These are phyloP conservation scores for Xylona heveae DNA, from an alignment of 495 filamentous ascomycete species.

Conservation along the genomic window DNA sequence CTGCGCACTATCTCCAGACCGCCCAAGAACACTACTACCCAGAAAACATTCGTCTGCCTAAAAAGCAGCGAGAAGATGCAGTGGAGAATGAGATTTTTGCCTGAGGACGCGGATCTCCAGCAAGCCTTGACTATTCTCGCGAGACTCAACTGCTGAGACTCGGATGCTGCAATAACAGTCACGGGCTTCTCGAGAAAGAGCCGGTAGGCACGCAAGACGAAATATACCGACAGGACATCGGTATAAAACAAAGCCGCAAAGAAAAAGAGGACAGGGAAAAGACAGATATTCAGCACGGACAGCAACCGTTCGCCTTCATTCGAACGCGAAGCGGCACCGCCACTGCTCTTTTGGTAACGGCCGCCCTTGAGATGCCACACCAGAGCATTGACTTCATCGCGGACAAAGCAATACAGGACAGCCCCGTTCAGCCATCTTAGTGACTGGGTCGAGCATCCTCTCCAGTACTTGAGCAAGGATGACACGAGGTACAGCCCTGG, in stretches of 20 bases:
- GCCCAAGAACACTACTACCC: conserved; percentile 74
- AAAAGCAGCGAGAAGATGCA: conserved; percentile 35
- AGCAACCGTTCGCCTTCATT: conserved; percentile 20
- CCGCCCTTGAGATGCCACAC: too few relatives aligned
- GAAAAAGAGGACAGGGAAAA: conserved; percentile 88
- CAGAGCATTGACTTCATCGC: too few relatives aligned
- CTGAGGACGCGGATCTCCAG: conserved; percentile 4
- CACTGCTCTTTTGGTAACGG: too few relatives aligned
- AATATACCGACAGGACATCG: conserved; percentile 49
- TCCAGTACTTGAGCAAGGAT: conserved; percentile 10
- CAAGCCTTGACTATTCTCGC: too few relatives aligned
- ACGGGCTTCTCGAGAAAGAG: conserved; percentile 24
- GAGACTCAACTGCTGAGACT: too few relatives aligned
- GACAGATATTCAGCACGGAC: conserved; percentile 54
- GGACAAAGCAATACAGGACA: too few relatives aligned
- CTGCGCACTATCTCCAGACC: conserved; percentile 40
- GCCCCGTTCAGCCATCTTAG: too few relatives aligned
- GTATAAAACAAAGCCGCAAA: conserved; percentile 92
- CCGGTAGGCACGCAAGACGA: conserved; percentile 43
- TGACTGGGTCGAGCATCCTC: too few relatives aligned
- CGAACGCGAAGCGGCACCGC: too few relatives aligned
- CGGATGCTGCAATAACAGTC: too few relatives aligned
- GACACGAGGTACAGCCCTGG: conserved; percentile 61
- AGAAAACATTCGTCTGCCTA: conserved; percentile 92
- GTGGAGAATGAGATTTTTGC: conserved; percentile 7